A percentile compares a stretch with the other conserved stretches of the same genome.
These are phyloP conservation scores for Metschnikowia santaceciliae DNA, from an alignment of 805 yeast species.

Conservation along the genomic window DNA sequence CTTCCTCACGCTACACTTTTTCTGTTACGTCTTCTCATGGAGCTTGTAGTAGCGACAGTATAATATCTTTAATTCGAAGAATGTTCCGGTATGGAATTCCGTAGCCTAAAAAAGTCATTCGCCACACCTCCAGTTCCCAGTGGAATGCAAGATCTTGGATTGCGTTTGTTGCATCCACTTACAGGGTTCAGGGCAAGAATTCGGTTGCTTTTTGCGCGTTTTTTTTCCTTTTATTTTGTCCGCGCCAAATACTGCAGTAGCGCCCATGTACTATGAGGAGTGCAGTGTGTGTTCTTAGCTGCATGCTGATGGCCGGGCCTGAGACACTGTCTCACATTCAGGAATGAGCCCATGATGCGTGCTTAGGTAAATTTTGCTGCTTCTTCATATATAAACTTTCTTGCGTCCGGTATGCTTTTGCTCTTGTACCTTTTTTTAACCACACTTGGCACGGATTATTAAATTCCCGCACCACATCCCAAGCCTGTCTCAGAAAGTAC, in stretches of 20 bases:
- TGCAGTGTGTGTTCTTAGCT: background rate
- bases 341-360: background rate
- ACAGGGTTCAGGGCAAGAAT: background rate
- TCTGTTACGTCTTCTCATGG: too few relatives aligned
- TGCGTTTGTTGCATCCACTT: background rate
- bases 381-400: background rate
- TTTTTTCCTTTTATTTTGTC: background rate
- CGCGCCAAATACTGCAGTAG: background rate
- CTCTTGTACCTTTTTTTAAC: background rate
- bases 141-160: background rate
- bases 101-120: background rate
- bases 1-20: too few relatives aligned
- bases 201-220: background rate
- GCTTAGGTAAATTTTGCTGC: background rate
- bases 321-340: conserved; percentile 3
- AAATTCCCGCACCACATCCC: background rate
- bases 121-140: background rate
- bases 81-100: background rate
- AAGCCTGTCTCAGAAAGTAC: background rate
- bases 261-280: background rate
- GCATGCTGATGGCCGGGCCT: background rate
- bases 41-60: too few relatives aligned
- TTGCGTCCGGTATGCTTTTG: background rate
- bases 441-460: background rate
- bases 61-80: too few relatives aligned